These are phyloP conservation scores for Lachnellula arida DNA, from an alignment of 2,329 filamentous ascomycete genomes.

Conservation along the genomic window DNA sequence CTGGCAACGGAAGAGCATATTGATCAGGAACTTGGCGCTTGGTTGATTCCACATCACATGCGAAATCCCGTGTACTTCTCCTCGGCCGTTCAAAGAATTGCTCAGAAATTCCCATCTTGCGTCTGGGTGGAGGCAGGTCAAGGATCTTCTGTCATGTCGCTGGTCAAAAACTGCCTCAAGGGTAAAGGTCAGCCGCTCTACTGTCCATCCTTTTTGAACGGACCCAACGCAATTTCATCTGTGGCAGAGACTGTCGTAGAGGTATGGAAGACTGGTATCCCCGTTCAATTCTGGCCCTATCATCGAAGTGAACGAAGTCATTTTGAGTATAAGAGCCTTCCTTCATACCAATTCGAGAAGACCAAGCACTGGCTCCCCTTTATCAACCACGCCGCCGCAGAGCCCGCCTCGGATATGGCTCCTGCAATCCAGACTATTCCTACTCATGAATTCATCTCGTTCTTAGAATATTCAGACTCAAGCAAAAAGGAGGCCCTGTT, in stretches of 20 bases:
- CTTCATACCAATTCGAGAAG: constrained; percentile 36
- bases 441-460: constrained; percentile 26
- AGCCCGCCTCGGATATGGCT: neutral
- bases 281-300: constrained; percentile 31
- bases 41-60: constrained; percentile 18
- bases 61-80: constrained; percentile 27
- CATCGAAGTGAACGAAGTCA: constrained; percentile 21
- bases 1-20: neutral
- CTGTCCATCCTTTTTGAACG: neutral
- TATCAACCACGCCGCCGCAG: constrained; percentile 12
- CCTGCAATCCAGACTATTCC: constrained; percentile 3
- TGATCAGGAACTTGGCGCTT: neutral
- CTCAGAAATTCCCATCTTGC: neutral
- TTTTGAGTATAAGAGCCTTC: constrained; percentile 23
- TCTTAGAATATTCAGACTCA: constrained; percentile 28
- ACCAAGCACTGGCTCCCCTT: constrained; percentile 29
- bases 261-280: constrained; percentile 30
- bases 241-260: constrained; percentile 23
- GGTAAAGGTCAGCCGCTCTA: neutral
- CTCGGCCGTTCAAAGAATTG: constrained; percentile 25
- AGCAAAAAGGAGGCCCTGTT: constrained; percentile 34
- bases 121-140: constrained; percentile 28
- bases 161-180: neutral
- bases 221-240: neutral
- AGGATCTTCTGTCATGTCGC: constrained; percentile 18